Conservation (phyloP, 768 basidiomycete genomes). For the Boletus rubescentipes region DNA sequence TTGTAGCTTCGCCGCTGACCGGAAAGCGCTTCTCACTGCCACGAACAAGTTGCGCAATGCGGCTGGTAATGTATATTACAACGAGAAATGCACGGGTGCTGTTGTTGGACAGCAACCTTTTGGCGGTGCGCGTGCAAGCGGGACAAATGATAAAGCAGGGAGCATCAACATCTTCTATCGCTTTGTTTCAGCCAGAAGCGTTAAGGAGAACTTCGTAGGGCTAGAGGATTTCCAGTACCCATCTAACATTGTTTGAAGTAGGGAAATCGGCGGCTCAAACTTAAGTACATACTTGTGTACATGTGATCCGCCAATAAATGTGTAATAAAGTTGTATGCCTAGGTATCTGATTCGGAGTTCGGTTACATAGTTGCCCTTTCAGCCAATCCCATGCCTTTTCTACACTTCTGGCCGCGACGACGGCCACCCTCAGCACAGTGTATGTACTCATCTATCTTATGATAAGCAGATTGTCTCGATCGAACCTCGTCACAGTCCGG, state of each 20-base stretch:
- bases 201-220: conserved; percentile 96
- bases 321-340: no score
- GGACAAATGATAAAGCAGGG: conserved; percentile 98
- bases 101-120: conserved; percentile 98
- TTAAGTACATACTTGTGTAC: background rate
- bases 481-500: background rate
- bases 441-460: background rate
- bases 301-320: no score
- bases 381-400: no score
- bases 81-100: conserved; percentile 98
- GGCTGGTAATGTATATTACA: conserved; percentile 97
- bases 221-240: conserved; percentile 83
- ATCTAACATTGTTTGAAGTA: conserved; percentile 67
- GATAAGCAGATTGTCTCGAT: background rate
- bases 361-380: no score
- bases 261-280: background rate
- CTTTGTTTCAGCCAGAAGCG: conserved; percentile 84
- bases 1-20: conserved; percentile 76
- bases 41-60: conserved; percentile 84
- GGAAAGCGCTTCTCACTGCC: conserved; percentile 75
- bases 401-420: background rate
- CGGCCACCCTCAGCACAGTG: background rate
- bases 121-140: conserved; percentile 88
- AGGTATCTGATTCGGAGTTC: no score
- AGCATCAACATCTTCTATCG: conserved; percentile 76